Conservation (phyloP, 2,329 filamentous ascomycete genomes). For the Arthrobotrys conoides region DNA sequence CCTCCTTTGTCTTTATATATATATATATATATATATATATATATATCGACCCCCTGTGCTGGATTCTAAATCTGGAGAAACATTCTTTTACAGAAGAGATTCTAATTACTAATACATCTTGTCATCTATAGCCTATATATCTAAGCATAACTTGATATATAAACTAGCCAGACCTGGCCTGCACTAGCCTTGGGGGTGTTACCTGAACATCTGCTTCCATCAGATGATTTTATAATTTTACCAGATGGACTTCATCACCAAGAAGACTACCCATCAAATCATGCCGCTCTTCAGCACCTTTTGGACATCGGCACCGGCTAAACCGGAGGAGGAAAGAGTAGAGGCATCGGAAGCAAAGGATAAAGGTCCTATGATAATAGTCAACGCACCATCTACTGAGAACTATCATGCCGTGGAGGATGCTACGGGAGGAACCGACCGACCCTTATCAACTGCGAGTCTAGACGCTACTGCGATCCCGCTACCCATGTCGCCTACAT, state of each 20-base stretch:
- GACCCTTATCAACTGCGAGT: slow-evolving; percentile 38
- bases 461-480: slow-evolving; percentile 40
- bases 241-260: slow-evolving; percentile 55
- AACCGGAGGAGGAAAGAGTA: slow-evolving; percentile 20
- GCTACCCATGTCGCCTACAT: slow-evolving; percentile 40
- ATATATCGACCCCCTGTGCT: background rate
- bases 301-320: slow-evolving; percentile 46
- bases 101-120: slow-evolving; percentile 12
- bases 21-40: too few species aligned
- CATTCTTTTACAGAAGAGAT: background rate
- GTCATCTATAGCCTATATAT: background rate
- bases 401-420: slow-evolving; percentile 9
- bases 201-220: background rate
- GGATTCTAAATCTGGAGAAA: background rate
- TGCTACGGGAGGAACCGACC: background rate
- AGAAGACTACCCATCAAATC: slow-evolving; percentile 58
- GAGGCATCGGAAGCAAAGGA: slow-evolving; percentile 23
- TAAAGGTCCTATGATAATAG: slow-evolving; percentile 48
- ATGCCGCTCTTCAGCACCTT: slow-evolving; percentile 55
- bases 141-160: slow-evolving; percentile 3
- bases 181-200: background rate
- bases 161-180: background rate
- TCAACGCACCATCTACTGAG: slow-evolving; percentile 31
- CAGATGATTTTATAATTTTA: slow-evolving; percentile 46
- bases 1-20: background rate